Evolutionary conservation across 257 asterid genomes (phyloP).

Genomic region (Ocimum tenuiflorum): DNA sequence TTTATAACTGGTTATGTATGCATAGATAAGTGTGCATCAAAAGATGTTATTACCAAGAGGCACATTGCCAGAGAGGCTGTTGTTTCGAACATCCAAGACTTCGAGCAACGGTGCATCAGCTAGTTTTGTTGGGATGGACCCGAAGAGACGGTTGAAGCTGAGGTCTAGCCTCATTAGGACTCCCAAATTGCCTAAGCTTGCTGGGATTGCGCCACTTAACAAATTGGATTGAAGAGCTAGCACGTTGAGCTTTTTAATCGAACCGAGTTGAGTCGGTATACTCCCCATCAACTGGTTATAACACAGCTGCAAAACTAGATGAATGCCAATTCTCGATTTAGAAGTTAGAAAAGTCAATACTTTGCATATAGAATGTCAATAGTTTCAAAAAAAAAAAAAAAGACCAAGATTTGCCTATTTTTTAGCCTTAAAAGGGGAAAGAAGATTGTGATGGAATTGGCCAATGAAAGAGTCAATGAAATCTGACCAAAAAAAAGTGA

Average conservation of each 20-base stretch:
- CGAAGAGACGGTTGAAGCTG: conserved; percentile 66
- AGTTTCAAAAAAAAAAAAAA: neutral
- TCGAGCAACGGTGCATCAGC: conserved; percentile 78
- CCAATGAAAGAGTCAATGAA: neutral
- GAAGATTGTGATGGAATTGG: neutral
- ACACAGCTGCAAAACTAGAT: conserved; percentile 86
- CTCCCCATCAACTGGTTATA: conserved; percentile 76
- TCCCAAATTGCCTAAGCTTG: conserved; percentile 72
- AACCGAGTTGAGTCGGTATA: conserved; percentile 64
- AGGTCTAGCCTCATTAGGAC: conserved; percentile 64
- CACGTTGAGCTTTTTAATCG: conserved; percentile 59
- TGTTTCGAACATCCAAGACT: conserved; percentile 67
- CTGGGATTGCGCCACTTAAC: conserved; percentile 88
- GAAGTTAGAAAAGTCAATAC: neutral
- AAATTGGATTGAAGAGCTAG: conserved; percentile 70
- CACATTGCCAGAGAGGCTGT: conserved; percentile 86
- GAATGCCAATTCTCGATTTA: neutral
- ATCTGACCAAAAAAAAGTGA: neutral
- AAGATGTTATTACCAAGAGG: conserved; percentile 57
- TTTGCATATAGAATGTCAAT: conserved; percentile 3
- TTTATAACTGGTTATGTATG: neutral
- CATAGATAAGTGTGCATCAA: too few relatives aligned
- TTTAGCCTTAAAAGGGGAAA: neutral
- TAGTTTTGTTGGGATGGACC: conserved; percentile 73
- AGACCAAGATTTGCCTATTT: neutral